Conservation (phyloP, 2,329 filamentous ascomycete species). For the Fusarium sp. region DNA sequence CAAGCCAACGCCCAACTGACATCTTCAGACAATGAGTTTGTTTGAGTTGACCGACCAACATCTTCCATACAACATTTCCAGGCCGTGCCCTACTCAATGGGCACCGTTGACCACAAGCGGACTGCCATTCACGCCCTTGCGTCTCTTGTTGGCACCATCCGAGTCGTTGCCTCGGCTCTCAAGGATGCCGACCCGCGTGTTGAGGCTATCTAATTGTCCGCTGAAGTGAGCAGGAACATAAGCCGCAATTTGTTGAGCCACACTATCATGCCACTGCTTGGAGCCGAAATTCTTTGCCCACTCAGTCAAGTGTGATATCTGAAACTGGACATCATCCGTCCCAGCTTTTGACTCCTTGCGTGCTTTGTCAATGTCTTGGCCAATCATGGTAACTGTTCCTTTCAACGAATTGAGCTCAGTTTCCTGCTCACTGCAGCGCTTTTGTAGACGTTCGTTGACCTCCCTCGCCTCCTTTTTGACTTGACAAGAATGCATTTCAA, state of each 20-base stretch:
- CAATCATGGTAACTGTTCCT: conserved; percentile 8
- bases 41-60: background rate
- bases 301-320: conserved; percentile 59
- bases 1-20: conserved; percentile 16
- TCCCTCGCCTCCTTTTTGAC: background rate
- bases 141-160: conserved; percentile 42
- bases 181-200: conserved; percentile 38
- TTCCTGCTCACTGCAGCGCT: conserved; percentile 17
- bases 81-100: conserved; percentile 15
- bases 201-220: conserved; percentile 41
- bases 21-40: background rate
- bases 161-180: conserved; percentile 34
- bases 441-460: background rate
- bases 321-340: conserved; percentile 54
- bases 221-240: conserved; percentile 44
- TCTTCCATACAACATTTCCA: background rate
- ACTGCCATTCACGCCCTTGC: conserved; percentile 44
- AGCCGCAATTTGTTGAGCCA: conserved; percentile 57
- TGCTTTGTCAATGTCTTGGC: conserved; percentile 11
- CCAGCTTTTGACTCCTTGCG: conserved; percentile 46
- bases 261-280: conserved; percentile 58
- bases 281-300: conserved; percentile 67
- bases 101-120: conserved; percentile 25
- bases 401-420: conserved; percentile 13
- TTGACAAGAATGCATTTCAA: conserved; percentile 7